Conservation (phyloP, 192 early-diverging fungal species). For the Podila clonocystis region DNA sequence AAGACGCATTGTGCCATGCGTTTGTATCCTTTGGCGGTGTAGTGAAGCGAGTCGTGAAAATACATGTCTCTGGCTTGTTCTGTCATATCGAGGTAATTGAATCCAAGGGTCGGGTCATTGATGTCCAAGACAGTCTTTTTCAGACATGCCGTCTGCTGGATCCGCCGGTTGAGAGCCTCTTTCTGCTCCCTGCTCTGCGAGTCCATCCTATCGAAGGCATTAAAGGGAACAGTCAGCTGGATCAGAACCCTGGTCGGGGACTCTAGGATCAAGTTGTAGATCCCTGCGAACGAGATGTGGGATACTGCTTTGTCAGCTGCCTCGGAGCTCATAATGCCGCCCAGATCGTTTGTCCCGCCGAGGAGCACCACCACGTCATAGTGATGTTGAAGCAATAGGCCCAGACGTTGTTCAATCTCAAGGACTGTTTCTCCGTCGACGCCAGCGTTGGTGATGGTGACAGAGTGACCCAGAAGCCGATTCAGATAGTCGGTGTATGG, state of each 20-base stretch:
- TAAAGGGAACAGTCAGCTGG: constrained; percentile 18
- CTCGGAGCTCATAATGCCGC: background rate
- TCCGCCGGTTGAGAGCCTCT: constrained; percentile 13
- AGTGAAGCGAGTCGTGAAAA: constrained; percentile 13
- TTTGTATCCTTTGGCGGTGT: constrained; percentile 9
- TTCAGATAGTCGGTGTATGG: constrained; percentile 13
- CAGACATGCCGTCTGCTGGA: background rate
- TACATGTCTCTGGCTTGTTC: background rate
- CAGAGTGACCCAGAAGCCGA: constrained; percentile 1
- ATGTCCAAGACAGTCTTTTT: constrained; percentile 13
- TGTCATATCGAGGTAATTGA: constrained; percentile 21
- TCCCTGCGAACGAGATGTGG: constrained; percentile 7
- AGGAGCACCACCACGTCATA: constrained; percentile 10
- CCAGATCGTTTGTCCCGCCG: constrained; percentile 24
- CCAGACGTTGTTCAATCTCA: constrained; percentile 5
- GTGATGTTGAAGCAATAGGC: background rate
- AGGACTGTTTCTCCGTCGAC: constrained; percentile 15
- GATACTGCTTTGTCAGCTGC: background rate
- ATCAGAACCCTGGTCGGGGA: background rate
- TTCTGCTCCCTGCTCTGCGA: background rate
- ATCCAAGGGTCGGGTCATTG: constrained; percentile 2
- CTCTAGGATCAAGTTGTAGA: background rate
- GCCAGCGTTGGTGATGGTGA: constrained; percentile 14
- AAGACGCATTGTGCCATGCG: constrained; percentile 17
- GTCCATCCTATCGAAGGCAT: constrained; percentile 8